Evolutionary conservation across 208 protist genomes (phyloP).

Genomic region (Acanthamoeba lugdunensis): DNA sequence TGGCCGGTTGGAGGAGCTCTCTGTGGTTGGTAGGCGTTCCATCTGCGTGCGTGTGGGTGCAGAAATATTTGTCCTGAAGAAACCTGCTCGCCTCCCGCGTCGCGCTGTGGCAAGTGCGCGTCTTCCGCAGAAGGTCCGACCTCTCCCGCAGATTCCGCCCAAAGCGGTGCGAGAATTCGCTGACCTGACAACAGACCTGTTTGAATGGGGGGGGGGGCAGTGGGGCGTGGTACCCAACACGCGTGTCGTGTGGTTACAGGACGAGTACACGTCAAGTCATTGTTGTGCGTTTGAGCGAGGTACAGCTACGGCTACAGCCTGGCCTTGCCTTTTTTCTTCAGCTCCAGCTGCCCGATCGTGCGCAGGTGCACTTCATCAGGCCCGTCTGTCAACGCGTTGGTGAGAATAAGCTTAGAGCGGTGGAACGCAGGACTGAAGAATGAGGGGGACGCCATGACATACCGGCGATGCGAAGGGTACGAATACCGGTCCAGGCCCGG

Average conservation of each 20-base stretch:
- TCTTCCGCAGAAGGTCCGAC: background rate
- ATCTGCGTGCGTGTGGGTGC: too few relatives aligned
- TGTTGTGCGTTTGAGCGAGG: too few relatives aligned
- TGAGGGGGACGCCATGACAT: background rate
- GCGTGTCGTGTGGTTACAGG: too few relatives aligned
- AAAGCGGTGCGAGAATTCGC: background rate
- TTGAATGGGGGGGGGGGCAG: background rate
- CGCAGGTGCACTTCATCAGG: constrained; percentile 86
- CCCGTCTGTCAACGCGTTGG: constrained; percentile 68
- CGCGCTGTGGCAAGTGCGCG: too few relatives aligned
- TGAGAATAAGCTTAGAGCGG: too few relatives aligned
- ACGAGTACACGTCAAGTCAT: too few relatives aligned
- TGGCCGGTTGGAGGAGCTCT: too few relatives aligned
- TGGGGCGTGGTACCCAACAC: too few relatives aligned
- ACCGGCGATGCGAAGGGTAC: constrained; percentile 87
- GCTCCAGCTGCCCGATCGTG: constrained; percentile 76
- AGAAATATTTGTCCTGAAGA: too few relatives aligned
- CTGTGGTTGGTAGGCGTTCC: too few relatives aligned
- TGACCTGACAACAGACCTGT: background rate
- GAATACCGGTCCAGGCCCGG: constrained; percentile 76
- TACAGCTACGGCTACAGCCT: background rate
- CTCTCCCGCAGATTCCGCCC: background rate
- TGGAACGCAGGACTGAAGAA: background rate
- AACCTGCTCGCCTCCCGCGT: too few relatives aligned
- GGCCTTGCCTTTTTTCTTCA: constrained; percentile 70